A percentile compares a stretch with the other conserved stretches of the same genome.
These are phyloP conservation scores for Filobasidium floriforme DNA, from an alignment of 768 basidiomycete species.

Conservation along the genomic window DNA sequence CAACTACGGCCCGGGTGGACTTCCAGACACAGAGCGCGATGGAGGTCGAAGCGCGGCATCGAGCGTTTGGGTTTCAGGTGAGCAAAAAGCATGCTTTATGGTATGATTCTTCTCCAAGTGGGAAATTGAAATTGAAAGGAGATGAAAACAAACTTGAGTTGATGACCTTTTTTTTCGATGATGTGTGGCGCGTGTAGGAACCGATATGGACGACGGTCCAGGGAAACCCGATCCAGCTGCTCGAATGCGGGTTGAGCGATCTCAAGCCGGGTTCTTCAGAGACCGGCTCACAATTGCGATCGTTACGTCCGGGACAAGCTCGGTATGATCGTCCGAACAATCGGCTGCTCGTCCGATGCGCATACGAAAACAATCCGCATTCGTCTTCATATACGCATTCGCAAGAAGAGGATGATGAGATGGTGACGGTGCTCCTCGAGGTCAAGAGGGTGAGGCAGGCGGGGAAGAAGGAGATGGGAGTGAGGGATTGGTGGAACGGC, in stretches of 20 bases:
- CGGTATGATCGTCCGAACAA: conserved; percentile 18
- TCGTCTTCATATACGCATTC: too few relatives aligned
- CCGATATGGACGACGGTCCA: conserved; percentile 34
- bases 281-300: neutral
- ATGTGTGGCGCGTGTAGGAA: too few relatives aligned
- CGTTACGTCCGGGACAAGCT: conserved; percentile 35
- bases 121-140: too few relatives aligned
- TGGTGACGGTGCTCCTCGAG: too few relatives aligned
- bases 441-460: conserved; percentile 59
- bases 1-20: conserved; percentile 53
- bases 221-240: conserved; percentile 49
- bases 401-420: too few relatives aligned
- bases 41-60: conserved; percentile 53
- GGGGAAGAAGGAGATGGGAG: conserved; percentile 53
- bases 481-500: conserved; percentile 76
- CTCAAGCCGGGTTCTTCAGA: too few relatives aligned
- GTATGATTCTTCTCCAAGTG: too few relatives aligned
- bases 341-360: neutral
- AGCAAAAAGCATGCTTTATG: too few relatives aligned
- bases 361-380: too few relatives aligned
- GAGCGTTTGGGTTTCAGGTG: conserved; percentile 67
- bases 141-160: too few relatives aligned
- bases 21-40: conserved; percentile 57
- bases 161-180: too few relatives aligned
- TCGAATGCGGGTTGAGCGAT: conserved; percentile 32